Evolutionary conservation across 768 basidiomycete genomes (phyloP), one percentile per base, ranked within the genome.

Genomic region (Hortiboletus campestris): DNA sequence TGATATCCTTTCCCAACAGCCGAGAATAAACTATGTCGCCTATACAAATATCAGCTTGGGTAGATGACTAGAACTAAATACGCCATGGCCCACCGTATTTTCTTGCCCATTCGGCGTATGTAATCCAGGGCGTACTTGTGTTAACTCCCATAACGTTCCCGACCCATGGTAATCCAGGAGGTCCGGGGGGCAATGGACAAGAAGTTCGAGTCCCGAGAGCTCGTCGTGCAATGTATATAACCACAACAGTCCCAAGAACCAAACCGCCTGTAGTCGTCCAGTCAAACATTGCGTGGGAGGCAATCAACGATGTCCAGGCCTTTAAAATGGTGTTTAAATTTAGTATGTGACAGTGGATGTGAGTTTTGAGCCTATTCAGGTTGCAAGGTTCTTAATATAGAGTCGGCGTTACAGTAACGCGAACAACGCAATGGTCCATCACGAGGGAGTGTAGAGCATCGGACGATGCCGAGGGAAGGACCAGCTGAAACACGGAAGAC

Each of bases 1-100:
- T 57, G 19, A 62, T 20, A 2, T 55, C 58, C 16, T 43, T 49
- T 12, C 58, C 58, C 1, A 57, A 25, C 2, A 43, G 7, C 4
- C 41, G 28, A 17, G 31, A 19, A 31, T 57, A 48, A 10, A 59
- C 17, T 1, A 59, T 17, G 40, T 51, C 49, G 6, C 59, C 57
- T 60, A 28, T 0, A n/a, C 25, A 36, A 1, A 44, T 13, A 39
- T 31, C n/a, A 1, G 1, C 8, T 3, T 12, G 5, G 40, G 12
- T 14, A n/a, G 7, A 19, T 6, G 12, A n/a, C 6, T 32, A 3
- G 29, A 44, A 22, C 5, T 3, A 10, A n/a, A 12, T 1, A 16
- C 32, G 25, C 16, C 17, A 10, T 8, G 14, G 20, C 47, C 2
- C 13, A 59, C 51, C 57, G 2, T 60, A 60, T 9, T 17, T 60